Conservation (phyloP, 306 rosid species). For the Malus sylvestris region DNA sequence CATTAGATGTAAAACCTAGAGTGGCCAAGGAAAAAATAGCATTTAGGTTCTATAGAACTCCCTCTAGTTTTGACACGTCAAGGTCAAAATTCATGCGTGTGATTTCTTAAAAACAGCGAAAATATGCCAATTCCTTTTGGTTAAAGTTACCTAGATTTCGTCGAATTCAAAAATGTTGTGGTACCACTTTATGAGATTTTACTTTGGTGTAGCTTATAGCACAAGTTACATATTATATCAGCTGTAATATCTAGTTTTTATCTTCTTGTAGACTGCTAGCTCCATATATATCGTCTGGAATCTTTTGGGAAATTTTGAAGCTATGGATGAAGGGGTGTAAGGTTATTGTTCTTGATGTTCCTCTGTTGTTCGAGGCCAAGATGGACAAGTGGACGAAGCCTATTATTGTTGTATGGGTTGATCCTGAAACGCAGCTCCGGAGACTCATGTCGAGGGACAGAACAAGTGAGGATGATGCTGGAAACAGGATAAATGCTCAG, state of each 20-base stretch:
- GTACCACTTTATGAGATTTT: not conserved
- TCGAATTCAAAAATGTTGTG: not conserved
- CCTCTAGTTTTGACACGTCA: not conserved
- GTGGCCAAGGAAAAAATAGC: not conserved
- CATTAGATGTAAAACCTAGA: not conserved
- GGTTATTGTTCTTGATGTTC: slow-evolving; percentile 79
- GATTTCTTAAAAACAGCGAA: not conserved
- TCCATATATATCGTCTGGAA: slow-evolving; percentile 72
- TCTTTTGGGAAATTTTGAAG: slow-evolving; percentile 63
- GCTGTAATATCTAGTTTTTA: slow-evolving; percentile 12
- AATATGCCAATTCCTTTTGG: not conserved
- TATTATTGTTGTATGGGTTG: slow-evolving; percentile 76
- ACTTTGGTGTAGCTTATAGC: not conserved
- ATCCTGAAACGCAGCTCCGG: slow-evolving; percentile 63
- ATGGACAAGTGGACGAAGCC: slow-evolving; percentile 86
- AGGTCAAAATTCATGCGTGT: not conserved
- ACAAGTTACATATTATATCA: not conserved
- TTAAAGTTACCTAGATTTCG: not conserved
- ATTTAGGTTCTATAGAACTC: not conserved
- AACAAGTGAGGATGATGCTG: slow-evolving; percentile 55
- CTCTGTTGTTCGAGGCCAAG: slow-evolving; percentile 76
- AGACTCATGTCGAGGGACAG: slow-evolving; percentile 60
- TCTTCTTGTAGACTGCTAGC: slow-evolving; percentile 59
- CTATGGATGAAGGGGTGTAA: slow-evolving; percentile 71
- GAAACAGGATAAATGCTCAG: slow-evolving; percentile 58